Base-by-base conservation (phyloP, 1,284 basidiomycete genomes). In the Porogramme epimiltina region DNA sequence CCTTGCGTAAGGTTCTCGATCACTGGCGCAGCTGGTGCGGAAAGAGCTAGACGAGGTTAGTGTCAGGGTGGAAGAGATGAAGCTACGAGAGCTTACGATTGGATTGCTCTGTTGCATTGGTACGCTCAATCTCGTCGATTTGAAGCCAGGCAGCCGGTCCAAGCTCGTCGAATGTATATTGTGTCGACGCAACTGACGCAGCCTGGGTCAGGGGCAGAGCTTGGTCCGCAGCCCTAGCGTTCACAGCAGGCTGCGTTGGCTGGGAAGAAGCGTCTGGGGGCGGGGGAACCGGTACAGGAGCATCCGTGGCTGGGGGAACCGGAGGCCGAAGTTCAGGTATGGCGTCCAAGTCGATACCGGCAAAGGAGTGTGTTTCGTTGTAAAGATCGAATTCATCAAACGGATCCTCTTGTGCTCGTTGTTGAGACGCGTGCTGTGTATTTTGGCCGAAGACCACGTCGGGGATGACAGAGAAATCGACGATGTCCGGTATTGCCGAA, bases 91-190 rank as follows among this genome's bases (percentile, higher is more conserved):
- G 38, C 51, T 65, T 65, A 6, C 62, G n/a, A n/a, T n/a, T n/a
- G n/a, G n/a, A n/a, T n/a, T n/a, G n/a, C n/a, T n/a, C n/a, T n/a
- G n/a, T n/a, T n/a, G n/a, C n/a, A n/a, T n/a, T n/a, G n/a, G n/a
- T n/a, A n/a, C n/a, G n/a, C n/a, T n/a, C n/a, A n/a, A n/a, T 34
- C 8, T 42, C 51, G 33, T 61, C 61, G 25, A 67, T 25, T 51
- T 62, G 56, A 1, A 51, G 56, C 20, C 64, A 42, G 3, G 55
- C 20, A 18, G 52, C 57, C 45, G 67, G 66, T n/a, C 18, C 15
- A 31, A 66, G n/a, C 3, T 68, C 67, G n/a, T 69, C n/a, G 25
- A 57, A 66, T 0, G 55, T 54, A 47, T 68, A 67, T 15, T 63
- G 56, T 2, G 55, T 55, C 1, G 63, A 63, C 0, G 49, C 13